Percentiles rank a stretch among this genome's conserved stretches.
Evolutionary conservation across 805 yeast genomes (phyloP).

Genomic region (Pichia kluyveri): DNA sequence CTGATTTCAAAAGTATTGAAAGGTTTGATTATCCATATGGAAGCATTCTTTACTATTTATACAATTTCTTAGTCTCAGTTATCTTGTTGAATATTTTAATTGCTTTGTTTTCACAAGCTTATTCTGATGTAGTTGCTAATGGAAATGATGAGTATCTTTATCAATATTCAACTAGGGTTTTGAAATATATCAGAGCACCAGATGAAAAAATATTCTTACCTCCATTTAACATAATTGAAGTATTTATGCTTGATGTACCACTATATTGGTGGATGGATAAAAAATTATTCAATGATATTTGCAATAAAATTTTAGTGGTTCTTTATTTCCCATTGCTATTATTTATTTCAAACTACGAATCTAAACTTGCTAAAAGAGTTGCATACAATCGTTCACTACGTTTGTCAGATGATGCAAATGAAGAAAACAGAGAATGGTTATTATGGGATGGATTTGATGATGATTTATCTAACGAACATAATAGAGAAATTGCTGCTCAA

Average conservation of each 20-base stretch:
- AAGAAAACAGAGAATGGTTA: constrained; percentile 72
- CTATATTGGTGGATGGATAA: constrained; percentile 29
- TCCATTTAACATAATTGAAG: constrained; percentile 70
- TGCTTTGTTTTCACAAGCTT: constrained; percentile 81
- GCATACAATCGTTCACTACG: constrained; percentile 58
- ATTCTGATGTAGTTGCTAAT: constrained; percentile 70
- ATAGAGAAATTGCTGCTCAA: constrained; percentile 25
- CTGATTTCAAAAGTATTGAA: constrained; percentile 61
- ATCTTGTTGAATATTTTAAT: constrained; percentile 74
- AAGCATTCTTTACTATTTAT: constrained; percentile 63
- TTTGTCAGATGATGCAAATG: constrained; percentile 72
- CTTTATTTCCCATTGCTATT: constrained; percentile 61
- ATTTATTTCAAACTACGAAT: constrained; percentile 55
- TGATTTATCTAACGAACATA: constrained; percentile 19
- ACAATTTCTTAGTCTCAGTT: constrained; percentile 66
- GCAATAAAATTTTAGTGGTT: constrained; percentile 50
- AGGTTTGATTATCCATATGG: constrained; percentile 82
- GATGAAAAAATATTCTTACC: constrained; percentile 81
- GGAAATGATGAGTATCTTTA: constrained; percentile 83
- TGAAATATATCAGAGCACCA: constrained; percentile 80
- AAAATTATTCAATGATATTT: constrained; percentile 29
- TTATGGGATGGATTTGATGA: constrained; percentile 64
- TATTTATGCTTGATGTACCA: constrained; percentile 39
- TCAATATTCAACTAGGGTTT: constrained; percentile 72
- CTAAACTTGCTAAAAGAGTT: constrained; percentile 58